Evolutionary conservation across 495 filamentous ascomycete genomes (phyloP), one percentile per base, ranked within the genome.

Genomic region (Aspergillus heteromorphus): DNA sequence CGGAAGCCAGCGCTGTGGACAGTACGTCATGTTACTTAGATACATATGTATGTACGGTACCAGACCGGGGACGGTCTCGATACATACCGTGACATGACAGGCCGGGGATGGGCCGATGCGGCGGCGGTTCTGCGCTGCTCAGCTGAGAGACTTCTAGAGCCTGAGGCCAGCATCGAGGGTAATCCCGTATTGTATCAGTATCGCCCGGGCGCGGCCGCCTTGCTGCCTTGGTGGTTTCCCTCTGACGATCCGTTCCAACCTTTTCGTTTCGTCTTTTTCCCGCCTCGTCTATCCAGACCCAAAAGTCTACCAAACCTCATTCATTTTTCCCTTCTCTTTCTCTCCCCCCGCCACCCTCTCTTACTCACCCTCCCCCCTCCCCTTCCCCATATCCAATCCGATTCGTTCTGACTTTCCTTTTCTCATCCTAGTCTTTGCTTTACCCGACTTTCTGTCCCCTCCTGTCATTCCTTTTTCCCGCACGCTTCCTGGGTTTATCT

Each of bases 231-330:
- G 34, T n/a, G 23, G 40, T 27, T 40, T 54, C 49, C 27, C 49
- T 52, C 31, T 64, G 61, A 64, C 54, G 59, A 62, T 65, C 62
- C 57, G 51, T 60, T 65, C 51, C 59, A 57, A 54, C 45, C 54
- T 53, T 63, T 59, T 47, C 34, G 53, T 57, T 52, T 56, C 34
- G 53, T 51, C 47, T 53, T 58, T 60, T 67, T 64, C 54, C 61
- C 61, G 57, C 57, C 57, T 57, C 48, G 40, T 62, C 55, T 59
- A 57, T 60, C 60, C 53, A 62, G 50, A 55, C 58, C 57, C 56
- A 56, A 54, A 57, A 58, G 56, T 61, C 60, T 51, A 58, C 58
- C 52, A 54, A 61, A 52, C 49, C 59, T 61, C 49, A 54, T 62
- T 57, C 53, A 55, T 49, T 55, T 62, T 63, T 53, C 51, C 50